Conservation (phyloP, 148 eudicot species). For the Polygonum maritimum region DNA sequence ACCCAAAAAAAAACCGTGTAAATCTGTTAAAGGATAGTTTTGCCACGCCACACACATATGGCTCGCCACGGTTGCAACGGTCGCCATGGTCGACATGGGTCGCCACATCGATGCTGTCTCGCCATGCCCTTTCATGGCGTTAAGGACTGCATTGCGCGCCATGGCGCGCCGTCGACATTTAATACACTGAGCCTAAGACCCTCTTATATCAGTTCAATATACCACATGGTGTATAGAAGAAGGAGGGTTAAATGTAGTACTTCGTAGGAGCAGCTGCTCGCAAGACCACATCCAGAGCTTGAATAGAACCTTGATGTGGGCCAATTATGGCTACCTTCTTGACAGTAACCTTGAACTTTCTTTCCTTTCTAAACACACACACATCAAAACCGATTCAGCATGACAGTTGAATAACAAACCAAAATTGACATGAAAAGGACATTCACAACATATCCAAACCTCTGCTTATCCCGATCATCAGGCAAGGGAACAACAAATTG, state of each 20-base stretch:
- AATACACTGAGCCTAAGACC: no score
- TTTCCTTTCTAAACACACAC: constrained; percentile 24
- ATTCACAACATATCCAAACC: background rate
- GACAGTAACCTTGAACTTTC: constrained; percentile 34
- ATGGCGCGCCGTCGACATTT: no score
- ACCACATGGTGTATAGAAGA: background rate
- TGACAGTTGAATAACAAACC: background rate
- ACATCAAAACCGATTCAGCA: background rate
- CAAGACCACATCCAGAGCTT: constrained; percentile 43
- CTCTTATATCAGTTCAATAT: background rate
- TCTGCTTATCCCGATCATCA: constrained; percentile 22
- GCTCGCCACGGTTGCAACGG: no score
- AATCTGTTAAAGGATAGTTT: no score
- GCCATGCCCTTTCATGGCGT: no score
- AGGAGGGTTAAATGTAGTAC: background rate
- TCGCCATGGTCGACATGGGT: no score
- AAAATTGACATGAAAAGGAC: background rate
- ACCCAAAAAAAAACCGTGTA: no score
- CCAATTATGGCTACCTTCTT: constrained; percentile 31
- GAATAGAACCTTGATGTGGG: constrained; percentile 34
- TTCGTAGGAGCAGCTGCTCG: constrained; percentile 21
- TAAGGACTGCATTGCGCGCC: no score
- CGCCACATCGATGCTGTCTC: no score
- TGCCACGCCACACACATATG: no score
- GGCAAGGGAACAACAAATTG: constrained; percentile 29